Evolutionary conservation across 192 early-diverging fungal genomes (phyloP), one percentile per base, ranked within the genome.

Genomic region (Umbelopsis sp.): DNA sequence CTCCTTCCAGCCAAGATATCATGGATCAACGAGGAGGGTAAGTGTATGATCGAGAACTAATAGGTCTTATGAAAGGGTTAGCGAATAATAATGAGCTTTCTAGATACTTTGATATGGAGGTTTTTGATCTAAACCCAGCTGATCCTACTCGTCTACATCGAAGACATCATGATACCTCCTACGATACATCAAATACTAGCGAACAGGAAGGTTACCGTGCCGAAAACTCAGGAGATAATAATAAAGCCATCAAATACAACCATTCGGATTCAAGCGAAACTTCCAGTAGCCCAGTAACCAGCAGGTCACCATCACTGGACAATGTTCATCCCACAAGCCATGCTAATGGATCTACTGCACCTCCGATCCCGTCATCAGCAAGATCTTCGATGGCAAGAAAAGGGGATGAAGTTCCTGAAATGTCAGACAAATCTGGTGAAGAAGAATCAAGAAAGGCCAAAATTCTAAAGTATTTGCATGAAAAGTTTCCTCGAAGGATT

Each of bases 401-500:
- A 49, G 16, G 20, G 4, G 14, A 59, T 6, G 31, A 29, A 4
- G 56, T 20, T 32, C 56, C 12, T 41, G 4, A 0, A 16, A 62
- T 16, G 20, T 0, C 12, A 34, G 17, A 36, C 0, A 14, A 62
- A 16, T 4, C 10, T 3, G 20, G 16, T 8, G 3, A 29, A 31
- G 17, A 16, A n/a, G 29, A 54, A 21, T 10, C 74, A 56, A 14
- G 50, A 29, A 76, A 66, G 31, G 74, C 70, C 44, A 51, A 51
- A 8, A 11, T 76, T 0, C 65, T 80, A 70, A 71, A 75, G 73
- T 56, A 74, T 17, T 12, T 86, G 65, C 66, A 82, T 67, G 16
- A 72, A 45, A 71, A 76, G 45, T 70, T 84, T 75, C 71, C 79
- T 66, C 24, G 62, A 65, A 43, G 83, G 53, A 73, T 82, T 43